Evolutionary conservation across 495 filamentous ascomycete genomes (phyloP).

Genomic region (Geoglossum glabrum): DNA sequence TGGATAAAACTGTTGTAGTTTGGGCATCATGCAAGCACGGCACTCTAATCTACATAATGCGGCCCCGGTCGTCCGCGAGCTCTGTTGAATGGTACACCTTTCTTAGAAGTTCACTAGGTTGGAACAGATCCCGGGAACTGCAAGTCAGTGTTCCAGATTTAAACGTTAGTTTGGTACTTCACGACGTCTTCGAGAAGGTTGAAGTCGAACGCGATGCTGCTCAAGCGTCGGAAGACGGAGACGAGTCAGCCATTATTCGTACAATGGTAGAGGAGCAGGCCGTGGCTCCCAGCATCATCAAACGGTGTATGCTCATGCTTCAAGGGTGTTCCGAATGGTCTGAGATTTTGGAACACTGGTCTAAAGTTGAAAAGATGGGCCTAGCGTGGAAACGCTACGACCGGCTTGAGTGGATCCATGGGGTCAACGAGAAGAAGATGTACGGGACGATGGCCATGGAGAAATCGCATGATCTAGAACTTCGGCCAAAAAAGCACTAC

Average conservation of each 20-base stretch:
- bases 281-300: conserved; percentile 35
- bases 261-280: conserved; percentile 29
- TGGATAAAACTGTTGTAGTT: conserved; percentile 54
- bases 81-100: conserved; percentile 64
- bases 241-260: conserved; percentile 25
- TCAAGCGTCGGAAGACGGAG: conserved; percentile 19
- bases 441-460: conserved; percentile 57
- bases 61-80: conserved; percentile 41
- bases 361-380: conserved; percentile 40
- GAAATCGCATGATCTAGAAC: conserved; percentile 52
- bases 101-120: conserved; percentile 38
- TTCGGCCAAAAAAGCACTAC: conserved; percentile 52
- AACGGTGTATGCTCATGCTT: conserved; percentile 38
- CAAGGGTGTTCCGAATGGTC: conserved; percentile 38
- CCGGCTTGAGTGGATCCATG: conserved; percentile 54
- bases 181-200: conserved; percentile 39
- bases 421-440: conserved; percentile 50
- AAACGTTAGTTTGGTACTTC: conserved; percentile 38
- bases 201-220: conserved; percentile 24
- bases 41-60: conserved; percentile 46
- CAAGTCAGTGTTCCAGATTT: conserved; percentile 50
- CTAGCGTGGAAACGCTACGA: conserved; percentile 63
- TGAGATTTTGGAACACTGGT: conserved; percentile 40
- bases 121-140: conserved; percentile 34
- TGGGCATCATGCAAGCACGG: conserved; percentile 37